A percentile compares a stretch with the other conserved stretches of the same genome.
Evolutionary conservation across 2,329 filamentous ascomycete genomes (phyloP).

Genomic region (Dothidotthia symphoricarpi): DNA sequence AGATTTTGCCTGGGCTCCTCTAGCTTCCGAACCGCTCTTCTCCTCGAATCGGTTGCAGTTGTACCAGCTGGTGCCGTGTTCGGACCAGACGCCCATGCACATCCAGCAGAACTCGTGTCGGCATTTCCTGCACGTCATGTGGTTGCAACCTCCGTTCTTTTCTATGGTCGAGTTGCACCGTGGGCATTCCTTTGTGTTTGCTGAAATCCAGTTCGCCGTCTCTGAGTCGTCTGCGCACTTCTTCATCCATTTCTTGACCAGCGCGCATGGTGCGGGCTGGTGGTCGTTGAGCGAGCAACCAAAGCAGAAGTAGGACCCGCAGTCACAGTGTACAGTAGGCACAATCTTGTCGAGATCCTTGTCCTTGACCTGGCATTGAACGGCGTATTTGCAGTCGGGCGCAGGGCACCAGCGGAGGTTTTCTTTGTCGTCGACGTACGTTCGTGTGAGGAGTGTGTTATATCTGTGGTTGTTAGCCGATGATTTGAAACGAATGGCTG

Average conservation of each 20-base stretch:
- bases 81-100: constrained; percentile 99
- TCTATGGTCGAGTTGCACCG: constrained; percentile 96
- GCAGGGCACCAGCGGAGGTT: constrained; percentile 96
- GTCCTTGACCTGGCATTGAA: constrained; percentile 85
- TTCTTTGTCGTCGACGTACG: constrained; percentile 96
- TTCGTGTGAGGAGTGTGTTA: constrained; percentile 80
- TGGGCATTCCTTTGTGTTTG: constrained; percentile 97
- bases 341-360: constrained; percentile 83
- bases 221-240: constrained; percentile 98
- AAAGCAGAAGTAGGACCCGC: constrained; percentile 89
- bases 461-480: constrained; percentile 58
- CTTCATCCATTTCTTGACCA: constrained; percentile 95
- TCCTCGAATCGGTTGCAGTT: constrained; percentile 98
- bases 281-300: constrained; percentile 88
- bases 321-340: constrained; percentile 82
- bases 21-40: constrained; percentile 85
- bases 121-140: constrained; percentile 97
- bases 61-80: constrained; percentile 99
- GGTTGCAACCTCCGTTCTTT: constrained; percentile 97
- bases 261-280: constrained; percentile 83
- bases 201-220: constrained; percentile 98
- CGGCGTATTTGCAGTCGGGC: constrained; percentile 91
- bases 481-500: not conserved
- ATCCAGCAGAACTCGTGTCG: constrained; percentile 99
- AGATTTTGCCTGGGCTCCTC: constrained; percentile 88